These are phyloP conservation scores for Tylopilus balloui DNA, from an alignment of 768 basidiomycete genomes.

Conservation along the genomic window DNA sequence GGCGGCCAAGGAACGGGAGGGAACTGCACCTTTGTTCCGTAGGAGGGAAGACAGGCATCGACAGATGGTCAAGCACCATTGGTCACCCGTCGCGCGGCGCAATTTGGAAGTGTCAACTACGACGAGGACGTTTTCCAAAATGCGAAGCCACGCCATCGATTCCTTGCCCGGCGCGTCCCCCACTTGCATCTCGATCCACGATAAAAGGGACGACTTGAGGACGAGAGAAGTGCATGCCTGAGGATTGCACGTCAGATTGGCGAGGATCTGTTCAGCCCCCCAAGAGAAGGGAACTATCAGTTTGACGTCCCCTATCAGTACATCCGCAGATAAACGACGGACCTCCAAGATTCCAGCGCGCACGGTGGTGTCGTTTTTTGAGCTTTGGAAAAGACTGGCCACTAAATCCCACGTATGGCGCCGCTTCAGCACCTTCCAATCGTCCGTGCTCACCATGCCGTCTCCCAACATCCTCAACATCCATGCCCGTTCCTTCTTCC, in stretches of 20 bases:
- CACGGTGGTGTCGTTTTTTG: conserved; percentile 46
- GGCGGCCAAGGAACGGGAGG: background rate
- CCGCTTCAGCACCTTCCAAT: conserved; percentile 78
- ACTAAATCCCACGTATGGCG: conserved; percentile 87
- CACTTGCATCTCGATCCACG: conserved; percentile 82
- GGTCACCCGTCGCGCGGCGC: conserved; percentile 48
- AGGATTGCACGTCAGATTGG: conserved; percentile 64
- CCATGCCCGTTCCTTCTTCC: conserved; percentile 89
- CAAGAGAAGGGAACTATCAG: background rate
- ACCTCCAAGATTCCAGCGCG: conserved; percentile 67
- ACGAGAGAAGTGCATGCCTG: conserved; percentile 70
- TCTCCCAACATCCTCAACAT: conserved; percentile 80
- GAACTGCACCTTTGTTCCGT: conserved; percentile 10
- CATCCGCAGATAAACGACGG: conserved; percentile 11
- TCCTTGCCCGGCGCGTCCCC: conserved; percentile 29
- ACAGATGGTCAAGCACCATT: conserved; percentile 55
- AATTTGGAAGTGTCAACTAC: conserved; percentile 48
- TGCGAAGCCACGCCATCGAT: conserved; percentile 57
- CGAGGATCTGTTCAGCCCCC: conserved; percentile 50
- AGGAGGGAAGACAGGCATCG: conserved; percentile 41
- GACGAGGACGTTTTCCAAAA: conserved; percentile 59
- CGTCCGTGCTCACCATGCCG: conserved; percentile 66
- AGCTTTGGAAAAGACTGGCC: conserved; percentile 75
- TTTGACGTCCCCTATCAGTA: background rate
- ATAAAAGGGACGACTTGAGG: conserved; percentile 63